These are phyloP conservation scores for Galeopsis tetrahit DNA, from an alignment of 257 asterid species.

Conservation along the genomic window DNA sequence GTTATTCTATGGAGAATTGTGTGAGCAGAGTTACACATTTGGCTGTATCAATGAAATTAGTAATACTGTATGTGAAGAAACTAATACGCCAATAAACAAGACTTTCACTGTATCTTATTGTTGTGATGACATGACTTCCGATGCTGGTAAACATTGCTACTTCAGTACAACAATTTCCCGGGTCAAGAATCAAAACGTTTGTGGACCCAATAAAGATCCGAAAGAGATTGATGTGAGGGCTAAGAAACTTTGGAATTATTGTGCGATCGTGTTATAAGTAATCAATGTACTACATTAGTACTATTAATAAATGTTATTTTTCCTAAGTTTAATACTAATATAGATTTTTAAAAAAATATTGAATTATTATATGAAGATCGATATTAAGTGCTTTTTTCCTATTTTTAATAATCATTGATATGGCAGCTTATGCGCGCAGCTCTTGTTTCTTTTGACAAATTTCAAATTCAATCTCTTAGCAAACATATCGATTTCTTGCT, in stretches of 20 bases:
- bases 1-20: background rate
- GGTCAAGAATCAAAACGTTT: too few species aligned
- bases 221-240: background rate
- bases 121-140: too few species aligned
- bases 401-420: too few species aligned
- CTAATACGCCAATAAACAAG: background rate
- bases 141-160: background rate
- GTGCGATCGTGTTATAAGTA: too few species aligned
- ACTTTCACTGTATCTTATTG: background rate
- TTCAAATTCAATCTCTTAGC: background rate
- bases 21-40: background rate
- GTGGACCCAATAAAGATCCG: background rate
- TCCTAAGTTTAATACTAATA: too few species aligned
- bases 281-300: too few species aligned
- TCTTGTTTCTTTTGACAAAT: background rate
- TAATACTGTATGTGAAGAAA: background rate
- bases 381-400: background rate
- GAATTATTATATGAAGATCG: too few species aligned
- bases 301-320: too few species aligned
- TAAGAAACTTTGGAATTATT: background rate
- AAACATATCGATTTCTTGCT: constrained; percentile 14
- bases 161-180: background rate
- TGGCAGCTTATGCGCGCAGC: too few species aligned
- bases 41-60: background rate
- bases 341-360: too few species aligned